These are phyloP conservation scores for Phytopythium boreale DNA, from an alignment of 352 stramenopile species.

Conservation along the genomic window DNA sequence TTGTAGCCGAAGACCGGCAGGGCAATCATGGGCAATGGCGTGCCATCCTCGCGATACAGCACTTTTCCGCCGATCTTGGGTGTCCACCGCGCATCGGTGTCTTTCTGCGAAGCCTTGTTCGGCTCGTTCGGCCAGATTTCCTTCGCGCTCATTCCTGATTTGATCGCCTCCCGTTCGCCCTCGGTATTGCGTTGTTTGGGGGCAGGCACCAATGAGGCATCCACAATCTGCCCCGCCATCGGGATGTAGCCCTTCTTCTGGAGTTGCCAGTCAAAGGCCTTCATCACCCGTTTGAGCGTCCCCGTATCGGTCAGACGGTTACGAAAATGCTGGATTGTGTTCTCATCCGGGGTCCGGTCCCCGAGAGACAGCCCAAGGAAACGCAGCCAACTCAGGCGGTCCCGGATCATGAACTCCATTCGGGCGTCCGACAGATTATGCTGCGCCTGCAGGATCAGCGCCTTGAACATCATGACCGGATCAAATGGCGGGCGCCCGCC, in stretches of 20 bases:
- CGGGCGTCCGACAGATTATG: conserved; percentile 7
- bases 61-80: conserved; percentile 7
- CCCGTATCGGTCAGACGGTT: conserved; percentile 7
- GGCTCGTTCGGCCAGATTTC: conserved; percentile 7
- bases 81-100: conserved; percentile 7
- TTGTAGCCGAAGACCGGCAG: conserved; percentile 7
- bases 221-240: conserved; percentile 7
- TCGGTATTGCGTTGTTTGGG: conserved; percentile 7
- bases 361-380: conserved; percentile 7
- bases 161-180: conserved; percentile 6
- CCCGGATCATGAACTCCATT: conserved; percentile 7
- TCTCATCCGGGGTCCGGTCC: conserved; percentile 6
- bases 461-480: conserved; percentile 7
- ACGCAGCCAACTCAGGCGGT: conserved; percentile 7
- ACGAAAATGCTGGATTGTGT: conserved; percentile 8
- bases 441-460: conserved; percentile 6
- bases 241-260: conserved; percentile 7
- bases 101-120: conserved; percentile 7
- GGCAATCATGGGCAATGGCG: conserved; percentile 7
- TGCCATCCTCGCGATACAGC: conserved; percentile 7
- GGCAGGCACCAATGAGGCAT: conserved; percentile 7
- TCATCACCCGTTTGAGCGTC: conserved; percentile 7
- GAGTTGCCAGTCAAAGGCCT: conserved; percentile 7
- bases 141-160: conserved; percentile 7
- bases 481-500: conserved; percentile 6